Conservation (phyloP, 441 rosid species). For the Corymbia citriodora region DNA sequence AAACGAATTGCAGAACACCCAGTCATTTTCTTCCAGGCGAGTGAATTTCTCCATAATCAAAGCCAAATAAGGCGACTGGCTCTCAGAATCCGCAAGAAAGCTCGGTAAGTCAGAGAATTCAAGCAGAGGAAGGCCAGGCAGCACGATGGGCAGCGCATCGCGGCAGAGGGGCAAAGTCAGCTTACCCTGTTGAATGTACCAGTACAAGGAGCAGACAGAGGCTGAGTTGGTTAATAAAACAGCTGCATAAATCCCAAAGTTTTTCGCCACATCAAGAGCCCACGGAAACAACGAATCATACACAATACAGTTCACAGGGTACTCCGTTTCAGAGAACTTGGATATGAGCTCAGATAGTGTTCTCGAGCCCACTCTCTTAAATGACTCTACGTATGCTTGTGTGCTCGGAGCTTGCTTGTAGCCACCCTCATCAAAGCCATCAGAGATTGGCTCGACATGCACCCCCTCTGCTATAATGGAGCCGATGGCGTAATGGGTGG, state of each 20-base stretch:
- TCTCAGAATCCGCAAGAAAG: slow-evolving; percentile 24
- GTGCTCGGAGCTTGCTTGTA: slow-evolving; percentile 26
- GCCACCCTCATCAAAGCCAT: slow-evolving; percentile 39
- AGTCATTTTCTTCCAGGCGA: slow-evolving; percentile 17
- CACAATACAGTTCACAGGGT: slow-evolving; percentile 27
- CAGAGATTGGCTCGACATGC: slow-evolving; percentile 32
- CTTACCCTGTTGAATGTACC: slow-evolving; percentile 19
- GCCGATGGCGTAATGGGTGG: slow-evolving; percentile 27
- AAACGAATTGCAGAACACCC: slow-evolving; percentile 42
- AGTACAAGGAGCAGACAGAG: slow-evolving; percentile 31
- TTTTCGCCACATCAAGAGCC: slow-evolving; percentile 35
- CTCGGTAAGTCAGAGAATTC: slow-evolving; percentile 23
- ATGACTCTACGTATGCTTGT: slow-evolving; percentile 30
- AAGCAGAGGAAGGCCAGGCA: slow-evolving; percentile 40
- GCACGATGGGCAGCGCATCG: slow-evolving; percentile 7
- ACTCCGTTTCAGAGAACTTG: slow-evolving; percentile 17
- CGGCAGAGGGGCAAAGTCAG: slow-evolving; percentile 18
- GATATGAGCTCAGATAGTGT: slow-evolving; percentile 26
- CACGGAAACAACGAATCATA: slow-evolving; percentile 37
- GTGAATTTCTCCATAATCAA: slow-evolving; percentile 17
- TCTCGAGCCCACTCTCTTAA: slow-evolving; percentile 26
- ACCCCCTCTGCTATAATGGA: slow-evolving; percentile 18
- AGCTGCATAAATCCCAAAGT: slow-evolving; percentile 25
- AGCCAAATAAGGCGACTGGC: slow-evolving; percentile 28
- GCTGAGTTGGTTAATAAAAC: slow-evolving; percentile 34